Base-by-base conservation (phyloP, 352 stramenopile species). In the Globisporangium spinosum region DNA sequence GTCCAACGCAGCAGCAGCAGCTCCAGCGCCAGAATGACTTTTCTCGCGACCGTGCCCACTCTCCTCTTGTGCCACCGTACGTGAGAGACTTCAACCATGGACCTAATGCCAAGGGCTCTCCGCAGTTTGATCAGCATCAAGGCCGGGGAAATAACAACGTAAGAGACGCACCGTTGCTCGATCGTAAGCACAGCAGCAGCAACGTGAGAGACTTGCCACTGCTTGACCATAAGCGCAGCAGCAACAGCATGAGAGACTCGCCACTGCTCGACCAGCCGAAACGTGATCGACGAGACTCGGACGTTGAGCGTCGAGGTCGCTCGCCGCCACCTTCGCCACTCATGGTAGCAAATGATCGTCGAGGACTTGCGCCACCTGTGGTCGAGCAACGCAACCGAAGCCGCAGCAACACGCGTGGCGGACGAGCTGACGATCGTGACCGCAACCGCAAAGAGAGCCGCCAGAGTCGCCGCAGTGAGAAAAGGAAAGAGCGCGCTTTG, bases 301-400 rank as follows among this genome's bases (percentile, higher is more conserved):
- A 67, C 22, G 53, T 9, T 51, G 59, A 62, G 15, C 58, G 54
- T 38, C 59, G 53, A 32, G 61, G 32, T 51, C 60, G 71, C 43
- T 82, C 75, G 9, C 73, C 77, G 12, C 69, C 71, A 10, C 66
- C 68, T 8, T 82, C 75, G 34, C 73, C 77, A 13, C 17, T 72
- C 2, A 62, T 73, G 59, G 58, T 69, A 61, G 25, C 32, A 53
- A 64, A 40, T 23, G 71, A 68, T 32, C 65, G 45, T 23, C 58
- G 22, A 17, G 47, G 47, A 5, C 49, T 54, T 20, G 32, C 43
- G 43, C 58, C 49, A 25, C 45, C 34, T 49, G 22, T 10, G 10
- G 27, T 32, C 20, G 62, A 69, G 23, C 67, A 68, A 22, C 68
- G 58, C 32, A 54, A 15, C 7, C 67, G 57, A 49, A 59, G 22